These are phyloP conservation scores for Metschnikowia peoriensis DNA, from an alignment of 805 yeast species.

Conservation along the genomic window DNA sequence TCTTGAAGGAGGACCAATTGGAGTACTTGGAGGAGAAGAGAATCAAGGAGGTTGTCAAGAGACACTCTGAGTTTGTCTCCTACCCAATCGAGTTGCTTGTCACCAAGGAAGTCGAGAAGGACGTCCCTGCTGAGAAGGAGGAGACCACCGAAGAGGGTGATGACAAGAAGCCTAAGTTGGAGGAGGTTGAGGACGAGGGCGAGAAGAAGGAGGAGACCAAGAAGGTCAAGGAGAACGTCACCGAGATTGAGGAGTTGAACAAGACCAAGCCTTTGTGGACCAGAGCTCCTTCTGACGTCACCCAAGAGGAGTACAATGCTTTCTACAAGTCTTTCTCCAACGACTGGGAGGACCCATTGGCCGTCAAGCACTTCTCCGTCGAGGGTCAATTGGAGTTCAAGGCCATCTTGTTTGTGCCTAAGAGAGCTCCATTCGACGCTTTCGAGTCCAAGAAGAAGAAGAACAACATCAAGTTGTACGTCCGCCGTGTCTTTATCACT, in stretches of 20 bases:
- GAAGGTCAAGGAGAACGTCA: conserved; percentile 88
- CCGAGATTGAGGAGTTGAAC: conserved; percentile 97
- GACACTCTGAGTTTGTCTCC: conserved; percentile 98
- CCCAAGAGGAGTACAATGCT: conserved; percentile 98
- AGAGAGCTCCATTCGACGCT: conserved; percentile 98
- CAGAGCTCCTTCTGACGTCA: conserved; percentile 95
- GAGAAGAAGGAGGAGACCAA: conserved; percentile 70
- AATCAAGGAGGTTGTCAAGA: conserved; percentile 98
- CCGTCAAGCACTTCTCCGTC: conserved; percentile 98
- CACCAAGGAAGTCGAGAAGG: conserved; percentile 98
- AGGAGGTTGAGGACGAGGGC: conserved; percentile 64
- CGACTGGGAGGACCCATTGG: conserved; percentile 99
- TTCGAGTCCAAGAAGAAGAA: conserved; percentile 99
- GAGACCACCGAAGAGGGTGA: conserved; percentile 48
- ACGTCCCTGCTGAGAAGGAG: conserved; percentile 81
- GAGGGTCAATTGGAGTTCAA: conserved; percentile 99
- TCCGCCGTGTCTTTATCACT: conserved; percentile 98
- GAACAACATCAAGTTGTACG: conserved; percentile 97
- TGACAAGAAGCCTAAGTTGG: conserved; percentile 72
- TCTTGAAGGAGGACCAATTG: conserved; percentile 97
- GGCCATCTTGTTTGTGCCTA: conserved; percentile 96
- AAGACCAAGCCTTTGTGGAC: conserved; percentile 99
- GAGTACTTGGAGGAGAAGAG: conserved; percentile 99
- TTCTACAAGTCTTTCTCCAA: conserved; percentile 99
- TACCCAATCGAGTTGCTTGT: conserved; percentile 99